phyloP scores from a whole-genome alignment of 228 moss, liverwort and hornwort genomes.

The Sphagnum fallax region DNA sequence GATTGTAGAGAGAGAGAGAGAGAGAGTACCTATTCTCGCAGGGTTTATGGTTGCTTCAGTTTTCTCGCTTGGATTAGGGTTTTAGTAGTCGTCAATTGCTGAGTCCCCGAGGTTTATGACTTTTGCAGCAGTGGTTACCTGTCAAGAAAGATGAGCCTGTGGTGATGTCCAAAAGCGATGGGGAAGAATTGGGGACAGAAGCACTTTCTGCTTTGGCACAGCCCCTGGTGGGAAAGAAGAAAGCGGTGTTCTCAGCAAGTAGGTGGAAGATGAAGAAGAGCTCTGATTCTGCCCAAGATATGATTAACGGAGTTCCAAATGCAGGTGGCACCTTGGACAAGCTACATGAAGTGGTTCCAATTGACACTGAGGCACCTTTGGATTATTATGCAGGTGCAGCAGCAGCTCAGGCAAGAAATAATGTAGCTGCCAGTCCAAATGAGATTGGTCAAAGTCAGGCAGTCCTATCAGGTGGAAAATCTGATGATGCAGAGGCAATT shows the following conservation, averaged over 20 bases:
- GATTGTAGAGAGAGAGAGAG: not conserved
- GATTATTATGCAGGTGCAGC: conserved; percentile 21
- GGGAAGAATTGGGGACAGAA: conserved; percentile 35
- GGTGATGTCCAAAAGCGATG: conserved; percentile 7
- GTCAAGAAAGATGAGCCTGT: conserved; percentile 20
- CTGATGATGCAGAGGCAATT: conserved; percentile 22
- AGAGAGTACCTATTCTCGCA: not conserved
- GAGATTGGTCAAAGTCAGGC: conserved; percentile 15
- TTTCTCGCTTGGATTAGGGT: not conserved
- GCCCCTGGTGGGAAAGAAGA: conserved; percentile 40
- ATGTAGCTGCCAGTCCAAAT: conserved; percentile 35
- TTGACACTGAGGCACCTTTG: conserved; percentile 12
- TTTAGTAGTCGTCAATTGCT: not conserved
- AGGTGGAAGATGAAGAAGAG: conserved; percentile 38
- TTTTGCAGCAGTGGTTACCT: conserved; percentile 44
- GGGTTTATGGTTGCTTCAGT: not conserved
- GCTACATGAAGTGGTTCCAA: conserved; percentile 6
- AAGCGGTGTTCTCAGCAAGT: conserved; percentile 25
- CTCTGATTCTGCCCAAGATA: conserved; percentile 11
- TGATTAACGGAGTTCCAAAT: conserved; percentile 3
- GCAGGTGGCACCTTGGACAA: conserved; percentile 1
- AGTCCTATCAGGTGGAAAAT: conserved; percentile 15
- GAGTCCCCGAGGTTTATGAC: too few relatives aligned
- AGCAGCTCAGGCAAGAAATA: conserved; percentile 26
- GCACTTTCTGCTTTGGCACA: conserved; percentile 40